These are phyloP conservation scores for Colletotrichum paranaense DNA, from an alignment of 2,329 filamentous ascomycete genomes.

Conservation along the genomic window DNA sequence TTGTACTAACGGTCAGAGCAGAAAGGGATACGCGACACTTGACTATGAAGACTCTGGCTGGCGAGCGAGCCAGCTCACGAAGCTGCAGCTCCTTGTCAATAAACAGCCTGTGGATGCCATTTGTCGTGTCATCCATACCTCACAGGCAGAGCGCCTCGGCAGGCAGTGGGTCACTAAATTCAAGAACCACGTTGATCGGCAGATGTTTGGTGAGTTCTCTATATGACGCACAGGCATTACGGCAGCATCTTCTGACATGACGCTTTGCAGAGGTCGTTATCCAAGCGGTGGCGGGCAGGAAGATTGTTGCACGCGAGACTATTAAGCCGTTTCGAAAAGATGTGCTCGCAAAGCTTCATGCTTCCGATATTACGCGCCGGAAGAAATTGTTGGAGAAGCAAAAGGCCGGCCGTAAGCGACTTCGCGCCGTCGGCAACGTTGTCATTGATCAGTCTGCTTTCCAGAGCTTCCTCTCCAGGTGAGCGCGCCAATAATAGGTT, in stretches of 20 bases:
- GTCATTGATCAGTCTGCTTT: slow-evolving; percentile 97
- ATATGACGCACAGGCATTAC: background rate
- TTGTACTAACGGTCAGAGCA: slow-evolving; percentile 33
- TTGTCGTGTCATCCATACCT: slow-evolving; percentile 86
- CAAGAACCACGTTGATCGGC: slow-evolving; percentile 94
- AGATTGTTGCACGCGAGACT: slow-evolving; percentile 90
- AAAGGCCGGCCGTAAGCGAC: slow-evolving; percentile 91
- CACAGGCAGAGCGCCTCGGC: slow-evolving; percentile 84
- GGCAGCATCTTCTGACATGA: background rate
- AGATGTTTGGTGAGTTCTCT: slow-evolving; percentile 77
- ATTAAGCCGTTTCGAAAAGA: slow-evolving; percentile 98
- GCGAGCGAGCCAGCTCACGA: slow-evolving; percentile 82
- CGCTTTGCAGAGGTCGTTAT: slow-evolving; percentile 80
- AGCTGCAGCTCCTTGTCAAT: slow-evolving; percentile 94
- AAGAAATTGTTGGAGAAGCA: slow-evolving; percentile 95
- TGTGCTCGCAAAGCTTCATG: slow-evolving; percentile 91
- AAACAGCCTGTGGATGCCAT: slow-evolving; percentile 94
- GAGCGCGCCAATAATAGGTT: background rate
- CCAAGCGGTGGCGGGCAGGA: slow-evolving; percentile 85
- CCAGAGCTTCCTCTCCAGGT: slow-evolving; percentile 92
- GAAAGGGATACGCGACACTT: slow-evolving; percentile 92
- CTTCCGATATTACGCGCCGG: slow-evolving; percentile 84
- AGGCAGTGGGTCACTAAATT: slow-evolving; percentile 94
- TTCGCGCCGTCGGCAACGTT: slow-evolving; percentile 88
- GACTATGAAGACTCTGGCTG: slow-evolving; percentile 98